Conservation (phyloP, 352 stramenopile genomes). For the Pythium diclinum region DNA sequence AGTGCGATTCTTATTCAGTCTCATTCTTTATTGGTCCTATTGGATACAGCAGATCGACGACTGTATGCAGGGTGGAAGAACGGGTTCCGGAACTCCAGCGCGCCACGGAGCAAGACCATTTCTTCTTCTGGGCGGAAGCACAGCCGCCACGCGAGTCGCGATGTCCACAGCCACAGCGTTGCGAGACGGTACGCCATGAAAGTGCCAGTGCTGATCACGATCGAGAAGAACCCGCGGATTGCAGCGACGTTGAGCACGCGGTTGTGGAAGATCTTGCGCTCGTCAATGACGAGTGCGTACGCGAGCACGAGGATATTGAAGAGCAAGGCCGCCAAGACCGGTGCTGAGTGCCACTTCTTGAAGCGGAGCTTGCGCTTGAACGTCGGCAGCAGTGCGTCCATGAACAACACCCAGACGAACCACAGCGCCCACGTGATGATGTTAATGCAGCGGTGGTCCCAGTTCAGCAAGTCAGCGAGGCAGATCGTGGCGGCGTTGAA, state of each 20-base stretch:
- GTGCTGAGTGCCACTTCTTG: slow-evolving; percentile 15
- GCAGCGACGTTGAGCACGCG: slow-evolving; percentile 16
- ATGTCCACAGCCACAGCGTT: slow-evolving; percentile 22
- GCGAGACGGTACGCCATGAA: slow-evolving; percentile 22
- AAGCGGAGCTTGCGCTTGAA: slow-evolving; percentile 18
- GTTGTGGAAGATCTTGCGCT: slow-evolving; percentile 9
- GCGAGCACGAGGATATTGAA: slow-evolving; percentile 11
- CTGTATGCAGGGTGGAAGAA: slow-evolving; percentile 15
- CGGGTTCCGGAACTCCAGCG: slow-evolving; percentile 21
- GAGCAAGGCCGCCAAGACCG: slow-evolving; percentile 9
- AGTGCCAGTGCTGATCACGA: slow-evolving; percentile 20
- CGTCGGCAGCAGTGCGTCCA: slow-evolving; percentile 17
- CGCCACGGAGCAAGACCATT: slow-evolving; percentile 17
- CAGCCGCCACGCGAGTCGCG: slow-evolving; percentile 14
- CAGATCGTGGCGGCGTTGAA: slow-evolving; percentile 19
- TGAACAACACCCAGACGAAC: slow-evolving; percentile 21
- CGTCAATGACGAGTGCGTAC: slow-evolving; percentile 12
- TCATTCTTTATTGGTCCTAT: background rate
- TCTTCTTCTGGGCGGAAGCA: slow-evolving; percentile 13
- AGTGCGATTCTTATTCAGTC: too few species aligned
- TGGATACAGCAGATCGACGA: background rate
- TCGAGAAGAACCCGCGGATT: slow-evolving; percentile 15
- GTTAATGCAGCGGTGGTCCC: slow-evolving; percentile 22
- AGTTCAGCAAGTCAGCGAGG: slow-evolving; percentile 19
- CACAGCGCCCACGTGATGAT: slow-evolving; percentile 15